These are phyloP conservation scores for Aspergillus oerlinghausenensis DNA, from an alignment of 2,329 filamentous ascomycete species.

Conservation along the genomic window DNA sequence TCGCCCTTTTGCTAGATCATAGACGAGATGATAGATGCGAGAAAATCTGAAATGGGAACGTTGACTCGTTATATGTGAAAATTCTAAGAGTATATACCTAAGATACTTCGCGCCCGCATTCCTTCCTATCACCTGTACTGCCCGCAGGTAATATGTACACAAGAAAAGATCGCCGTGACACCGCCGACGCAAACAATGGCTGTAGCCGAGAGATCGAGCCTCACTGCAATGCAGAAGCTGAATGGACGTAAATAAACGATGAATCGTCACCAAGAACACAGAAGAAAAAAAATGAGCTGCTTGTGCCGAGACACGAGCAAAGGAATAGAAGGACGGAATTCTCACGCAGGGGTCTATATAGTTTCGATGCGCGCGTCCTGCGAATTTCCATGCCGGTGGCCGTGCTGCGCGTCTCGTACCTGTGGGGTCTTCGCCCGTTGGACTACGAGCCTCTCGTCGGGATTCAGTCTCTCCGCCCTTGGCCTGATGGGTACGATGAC, in stretches of 20 bases:
- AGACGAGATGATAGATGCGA: not conserved
- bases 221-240: not conserved
- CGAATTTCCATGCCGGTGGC: conserved; percentile 29
- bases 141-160: not conserved
- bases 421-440: conserved; percentile 24
- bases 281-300: not conserved
- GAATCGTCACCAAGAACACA: not conserved
- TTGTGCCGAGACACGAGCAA: not conserved
- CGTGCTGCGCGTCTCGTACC: conserved; percentile 24
- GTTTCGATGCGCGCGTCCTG: conserved; percentile 31
- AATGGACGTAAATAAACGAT: not conserved
- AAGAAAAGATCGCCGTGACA: not conserved
- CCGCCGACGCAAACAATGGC: not conserved
- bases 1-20: not conserved
- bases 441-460: conserved; percentile 27
- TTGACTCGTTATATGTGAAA: not conserved
- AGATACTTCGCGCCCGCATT: not conserved
- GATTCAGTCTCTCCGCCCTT: conserved; percentile 18
- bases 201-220: not conserved
- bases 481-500: conserved; percentile 33
- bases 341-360: conserved; percentile 7
- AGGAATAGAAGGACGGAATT: not conserved
- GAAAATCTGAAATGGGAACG: not conserved
- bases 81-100: not conserved
- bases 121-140: not conserved